phyloP scores from a whole-genome alignment of 1,139 yeast genomes.

The Suhomyces anneliseae region DNA sequence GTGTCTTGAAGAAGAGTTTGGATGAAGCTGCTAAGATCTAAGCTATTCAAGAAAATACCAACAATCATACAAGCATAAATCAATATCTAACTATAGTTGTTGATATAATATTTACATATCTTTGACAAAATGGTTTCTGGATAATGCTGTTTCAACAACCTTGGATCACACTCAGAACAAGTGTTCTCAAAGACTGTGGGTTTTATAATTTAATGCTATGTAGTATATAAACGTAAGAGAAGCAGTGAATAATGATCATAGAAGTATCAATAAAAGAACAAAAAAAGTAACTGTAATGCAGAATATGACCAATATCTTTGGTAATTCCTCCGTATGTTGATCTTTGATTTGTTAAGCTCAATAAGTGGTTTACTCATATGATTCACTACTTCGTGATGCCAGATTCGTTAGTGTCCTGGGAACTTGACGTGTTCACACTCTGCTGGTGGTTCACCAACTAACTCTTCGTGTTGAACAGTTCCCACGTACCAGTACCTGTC shows the following conservation, averaged over 20 bases:
- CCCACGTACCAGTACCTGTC: constrained; percentile 67
- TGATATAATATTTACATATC: too few species aligned
- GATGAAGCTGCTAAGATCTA: constrained; percentile 47
- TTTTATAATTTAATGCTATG: background rate
- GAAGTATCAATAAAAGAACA: background rate
- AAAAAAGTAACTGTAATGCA: too few species aligned
- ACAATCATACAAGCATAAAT: too few species aligned
- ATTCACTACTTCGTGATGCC: background rate
- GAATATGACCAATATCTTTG: too few species aligned
- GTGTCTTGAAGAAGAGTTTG: constrained; percentile 57
- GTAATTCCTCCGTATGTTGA: too few species aligned
- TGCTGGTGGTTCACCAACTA: constrained; percentile 37
- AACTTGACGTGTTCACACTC: constrained; percentile 39
- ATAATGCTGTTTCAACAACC: too few species aligned
- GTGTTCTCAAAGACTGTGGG: too few species aligned
- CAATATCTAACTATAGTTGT: too few species aligned
- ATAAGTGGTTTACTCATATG: background rate
- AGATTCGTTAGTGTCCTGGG: constrained; percentile 23
- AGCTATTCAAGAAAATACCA: background rate
- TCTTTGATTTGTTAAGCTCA: too few species aligned
- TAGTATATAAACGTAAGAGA: background rate
- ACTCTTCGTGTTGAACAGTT: constrained; percentile 41
- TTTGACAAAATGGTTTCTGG: too few species aligned
- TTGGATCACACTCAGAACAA: too few species aligned
- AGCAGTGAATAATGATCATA: background rate